Evolutionary conservation across 2,329 filamentous ascomycete genomes (phyloP), one percentile per base, ranked within the genome.

Genomic region (Stemphylium beticola): DNA sequence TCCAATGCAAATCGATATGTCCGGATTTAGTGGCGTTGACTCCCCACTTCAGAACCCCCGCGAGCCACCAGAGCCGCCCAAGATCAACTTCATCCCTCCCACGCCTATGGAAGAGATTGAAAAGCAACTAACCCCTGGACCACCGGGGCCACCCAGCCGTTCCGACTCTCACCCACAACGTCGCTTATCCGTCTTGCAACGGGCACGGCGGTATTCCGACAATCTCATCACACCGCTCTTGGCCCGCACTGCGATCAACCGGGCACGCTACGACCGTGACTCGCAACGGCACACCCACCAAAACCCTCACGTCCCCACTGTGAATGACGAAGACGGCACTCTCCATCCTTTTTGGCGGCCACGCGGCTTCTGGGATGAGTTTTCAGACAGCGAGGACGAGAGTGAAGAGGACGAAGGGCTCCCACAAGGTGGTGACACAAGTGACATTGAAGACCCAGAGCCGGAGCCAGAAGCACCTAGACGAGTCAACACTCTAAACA

Each of bases 341-440:
- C 70, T 86, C 5, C 81, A 86, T 60, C 84, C 85, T 1, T 85
- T 87, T 66, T 88, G 86, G 86, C 79, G 82, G 18, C 85, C 85
- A 1, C 81, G 82, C 33, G 81, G 81, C n/a, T 87, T 87, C 71
- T 87, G 84, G 84, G 83, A 86, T 34, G 83, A 82, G 34, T 84
- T 76, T 46, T 69, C 72, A n/a, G 74, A 76, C 49, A 75, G 67
- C 20, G 74, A 78, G 8, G 71, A 70, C 4, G 71, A 75, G 15
- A 72, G 69, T 15, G 72, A 62, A 4, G 62, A 74, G 15, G 68
- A 73, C 15, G 71, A 74, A 31, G 66, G 66, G 0, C 68, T 81
- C 1, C 79, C 79, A 0, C 60, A 60, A 12, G 79, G 79, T 5
- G 79, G 79, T 29, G 79, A 82, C 53, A 81, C 78, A 0, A 77